Evolutionary conservation across 2,329 filamentous ascomycete species (phyloP), one percentile per base, ranked within the genome.

Genomic region (Aspergillus sp.): DNA sequence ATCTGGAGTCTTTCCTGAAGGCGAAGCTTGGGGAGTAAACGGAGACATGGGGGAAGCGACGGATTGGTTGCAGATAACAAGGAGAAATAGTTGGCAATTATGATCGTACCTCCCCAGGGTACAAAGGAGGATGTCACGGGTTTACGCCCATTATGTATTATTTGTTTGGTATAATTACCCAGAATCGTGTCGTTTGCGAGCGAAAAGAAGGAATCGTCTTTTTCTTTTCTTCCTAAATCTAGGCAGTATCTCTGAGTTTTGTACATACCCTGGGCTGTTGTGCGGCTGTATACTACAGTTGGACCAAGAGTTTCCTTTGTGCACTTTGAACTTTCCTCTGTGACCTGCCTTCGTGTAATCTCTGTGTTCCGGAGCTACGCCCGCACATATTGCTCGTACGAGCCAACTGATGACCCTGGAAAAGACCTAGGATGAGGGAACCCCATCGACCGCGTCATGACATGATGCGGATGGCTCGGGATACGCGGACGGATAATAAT

Each of bases 1-100:
- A 98, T 68, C 78, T 97, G 59, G 91, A 97, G 77, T 83, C 86
- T 59, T 88, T 81, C 70, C 73, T 95, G 69, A 79, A 81, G 62
- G 76, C 80, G 60, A 72, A 88, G 59, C 69, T 70, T 45, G 71
- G 68, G 43, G 73, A 75, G 57, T 39, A 39, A 39, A 52, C 47
- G 41, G 57, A 57, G 57, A 19, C 19, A 19, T 19, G 19, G 19
- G 19, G 19, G 19, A 19, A 60, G 45, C 39, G 36, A 43, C 12
- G 26, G 27, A 7, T 39, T 32, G 19, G 36, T 41, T 54, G 48
- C 47, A 57, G 50, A 45, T 47, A 19, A 52, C 46, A 54, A 49
- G 57, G 55, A 56, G 58, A 59, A 59, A 59, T 57, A 56, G 52
- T 53, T 58, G 57, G 60, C 61, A 56, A 49, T 53, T 48, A 57